A percentile compares a stretch with the other conserved stretches of the same genome.
These are phyloP conservation scores for Apiospora koreana DNA, from an alignment of 2,329 filamentous ascomycete species.

Conservation along the genomic window DNA sequence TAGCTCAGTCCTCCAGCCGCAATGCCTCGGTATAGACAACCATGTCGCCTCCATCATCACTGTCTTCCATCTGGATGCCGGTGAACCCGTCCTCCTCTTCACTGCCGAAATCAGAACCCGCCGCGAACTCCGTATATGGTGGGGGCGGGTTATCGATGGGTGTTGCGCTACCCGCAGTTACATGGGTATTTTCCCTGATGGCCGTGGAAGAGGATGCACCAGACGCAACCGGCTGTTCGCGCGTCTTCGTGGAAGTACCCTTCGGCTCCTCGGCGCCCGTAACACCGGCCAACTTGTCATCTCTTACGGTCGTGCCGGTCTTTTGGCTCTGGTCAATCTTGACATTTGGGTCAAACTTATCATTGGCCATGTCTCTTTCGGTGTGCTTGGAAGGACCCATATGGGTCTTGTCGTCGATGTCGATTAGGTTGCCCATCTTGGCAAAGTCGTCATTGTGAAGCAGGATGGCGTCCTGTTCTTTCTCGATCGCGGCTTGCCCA, in stretches of 20 bases:
- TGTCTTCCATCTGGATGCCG: conserved; percentile 39
- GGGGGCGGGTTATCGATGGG: conserved; percentile 23
- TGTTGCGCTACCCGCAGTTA: neutral
- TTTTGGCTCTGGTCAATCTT: conserved; percentile 17
- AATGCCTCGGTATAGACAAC: conserved; percentile 15
- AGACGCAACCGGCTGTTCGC: neutral
- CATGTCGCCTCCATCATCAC: conserved; percentile 35
- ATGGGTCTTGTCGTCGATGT: conserved; percentile 38
- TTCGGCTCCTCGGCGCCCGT: neutral
- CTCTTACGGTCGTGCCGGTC: neutral
- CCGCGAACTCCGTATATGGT: conserved; percentile 16
- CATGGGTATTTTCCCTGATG: neutral
- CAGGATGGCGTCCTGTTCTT: conserved; percentile 43
- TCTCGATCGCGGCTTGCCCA: conserved; percentile 47
- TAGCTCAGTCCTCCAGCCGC: neutral
- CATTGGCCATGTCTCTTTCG: conserved; percentile 22
- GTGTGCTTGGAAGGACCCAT: conserved; percentile 21
- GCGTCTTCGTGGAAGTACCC: neutral
- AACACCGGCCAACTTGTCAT: neutral
- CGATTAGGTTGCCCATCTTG: conserved; percentile 40
- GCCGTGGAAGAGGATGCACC: conserved; percentile 1
- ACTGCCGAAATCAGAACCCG: conserved; percentile 7
- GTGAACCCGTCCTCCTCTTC: conserved; percentile 38
- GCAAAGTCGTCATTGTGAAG: conserved; percentile 33
- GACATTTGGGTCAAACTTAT: conserved; percentile 29